These are phyloP conservation scores for Herpetomonas tarakana DNA, from an alignment of 208 protist species.

Conservation along the genomic window DNA sequence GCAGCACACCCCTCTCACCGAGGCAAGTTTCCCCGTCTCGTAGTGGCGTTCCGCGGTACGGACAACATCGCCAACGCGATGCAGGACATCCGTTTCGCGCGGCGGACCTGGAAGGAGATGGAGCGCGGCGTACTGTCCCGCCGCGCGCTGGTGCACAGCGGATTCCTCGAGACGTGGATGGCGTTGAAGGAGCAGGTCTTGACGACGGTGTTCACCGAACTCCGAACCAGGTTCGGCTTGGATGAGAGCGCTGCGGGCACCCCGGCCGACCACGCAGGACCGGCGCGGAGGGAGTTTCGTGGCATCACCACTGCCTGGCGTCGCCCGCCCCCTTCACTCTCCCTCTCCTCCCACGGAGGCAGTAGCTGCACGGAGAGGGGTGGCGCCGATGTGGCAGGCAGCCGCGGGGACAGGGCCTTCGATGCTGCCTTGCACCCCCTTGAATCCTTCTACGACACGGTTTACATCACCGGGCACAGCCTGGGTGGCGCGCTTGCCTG, in stretches of 20 bases:
- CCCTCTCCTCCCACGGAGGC: not conserved
- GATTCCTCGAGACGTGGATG: conserved; percentile 81
- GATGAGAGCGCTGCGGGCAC: not conserved
- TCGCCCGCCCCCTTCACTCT: not conserved
- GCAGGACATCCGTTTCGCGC: conserved; percentile 60
- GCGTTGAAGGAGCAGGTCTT: conserved; percentile 62
- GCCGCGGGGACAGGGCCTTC: too few species aligned
- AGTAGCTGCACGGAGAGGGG: not conserved
- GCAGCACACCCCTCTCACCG: conserved; percentile 15
- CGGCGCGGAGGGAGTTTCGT: too few species aligned
- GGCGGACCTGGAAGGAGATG: conserved; percentile 72
- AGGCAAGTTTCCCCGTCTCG: conserved; percentile 52
- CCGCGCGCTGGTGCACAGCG: conserved; percentile 62
- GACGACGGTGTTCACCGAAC: conserved; percentile 35
- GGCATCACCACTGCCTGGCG: not conserved
- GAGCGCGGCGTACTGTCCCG: conserved; percentile 23
- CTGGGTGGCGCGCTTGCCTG: conserved; percentile 74
- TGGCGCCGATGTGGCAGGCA: too few species aligned
- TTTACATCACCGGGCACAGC: conserved; percentile 82
- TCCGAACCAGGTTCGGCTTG: conserved; percentile 13
- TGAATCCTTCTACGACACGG: not conserved
- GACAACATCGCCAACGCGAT: conserved; percentile 65
- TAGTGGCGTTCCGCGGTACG: conserved; percentile 81
- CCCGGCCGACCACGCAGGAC: not conserved
- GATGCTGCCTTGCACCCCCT: not conserved